A percentile compares a stretch with the other conserved stretches of the same genome.
phyloP scores from a whole-genome alignment of 495 filamentous ascomycete species.

The Stereocaulon alpinum region DNA sequence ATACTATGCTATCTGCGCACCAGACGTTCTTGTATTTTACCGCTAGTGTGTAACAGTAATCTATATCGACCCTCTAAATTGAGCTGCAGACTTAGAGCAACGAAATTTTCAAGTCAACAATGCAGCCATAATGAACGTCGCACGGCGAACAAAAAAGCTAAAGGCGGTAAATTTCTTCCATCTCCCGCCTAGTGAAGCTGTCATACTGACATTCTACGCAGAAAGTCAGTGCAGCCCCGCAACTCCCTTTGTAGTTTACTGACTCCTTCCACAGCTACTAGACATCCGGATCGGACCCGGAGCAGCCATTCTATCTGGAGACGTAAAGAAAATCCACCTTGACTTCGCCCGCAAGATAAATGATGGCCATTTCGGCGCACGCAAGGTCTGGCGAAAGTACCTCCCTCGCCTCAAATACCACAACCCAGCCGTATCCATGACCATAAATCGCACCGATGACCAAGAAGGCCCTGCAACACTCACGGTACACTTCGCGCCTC shows the following conservation, averaged over 20 bases:
- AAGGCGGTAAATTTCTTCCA: slow-evolving; percentile 52
- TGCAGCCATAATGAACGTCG: slow-evolving; percentile 59
- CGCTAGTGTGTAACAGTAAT: slow-evolving; percentile 1
- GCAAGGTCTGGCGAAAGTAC: slow-evolving; percentile 78
- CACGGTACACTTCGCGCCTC: slow-evolving; percentile 59
- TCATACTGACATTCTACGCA: slow-evolving; percentile 18
- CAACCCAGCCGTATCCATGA: slow-evolving; percentile 78
- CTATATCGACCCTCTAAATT: background rate
- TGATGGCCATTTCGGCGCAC: slow-evolving; percentile 68
- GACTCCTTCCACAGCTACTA: slow-evolving; percentile 46
- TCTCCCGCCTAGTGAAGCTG: slow-evolving; percentile 28
- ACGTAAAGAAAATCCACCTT: slow-evolving; percentile 75
- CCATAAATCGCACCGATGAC: slow-evolving; percentile 55
- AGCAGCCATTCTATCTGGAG: slow-evolving; percentile 63
- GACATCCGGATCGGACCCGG: slow-evolving; percentile 65
- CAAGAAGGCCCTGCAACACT: slow-evolving; percentile 52
- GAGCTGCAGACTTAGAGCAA: background rate
- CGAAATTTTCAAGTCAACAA: background rate
- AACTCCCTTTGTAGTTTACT: slow-evolving; percentile 9
- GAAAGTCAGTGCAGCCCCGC: slow-evolving; percentile 30
- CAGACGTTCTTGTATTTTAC: background rate
- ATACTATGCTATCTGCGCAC: too few relatives aligned
- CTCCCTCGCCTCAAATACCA: slow-evolving; percentile 86
- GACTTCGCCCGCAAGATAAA: slow-evolving; percentile 59
- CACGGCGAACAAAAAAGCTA: slow-evolving; percentile 69